These are phyloP conservation scores for Brettanomyces naardenensis DNA, from an alignment of 805 yeast species.

Conservation along the genomic window DNA sequence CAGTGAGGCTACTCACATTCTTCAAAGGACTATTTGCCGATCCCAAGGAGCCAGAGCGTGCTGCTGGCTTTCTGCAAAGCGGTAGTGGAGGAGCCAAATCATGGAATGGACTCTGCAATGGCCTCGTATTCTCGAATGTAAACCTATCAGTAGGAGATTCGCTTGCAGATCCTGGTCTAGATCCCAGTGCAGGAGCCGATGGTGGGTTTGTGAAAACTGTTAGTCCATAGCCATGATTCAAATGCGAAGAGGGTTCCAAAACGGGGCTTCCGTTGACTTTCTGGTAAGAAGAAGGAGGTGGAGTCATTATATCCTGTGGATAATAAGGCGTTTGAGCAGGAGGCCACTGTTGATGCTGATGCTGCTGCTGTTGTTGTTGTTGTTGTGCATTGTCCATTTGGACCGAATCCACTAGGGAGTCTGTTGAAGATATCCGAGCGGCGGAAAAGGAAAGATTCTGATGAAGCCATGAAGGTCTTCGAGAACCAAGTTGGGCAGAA, in stretches of 20 bases:
- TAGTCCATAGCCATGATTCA: too few relatives aligned
- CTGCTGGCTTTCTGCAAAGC: neutral
- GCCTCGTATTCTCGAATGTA: conserved; percentile 14
- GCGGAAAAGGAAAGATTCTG: conserved; percentile 24
- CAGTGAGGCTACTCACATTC: neutral
- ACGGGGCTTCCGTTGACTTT: conserved; percentile 5
- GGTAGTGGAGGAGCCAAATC: conserved; percentile 7
- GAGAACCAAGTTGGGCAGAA: conserved; percentile 6
- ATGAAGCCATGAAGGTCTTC: conserved; percentile 29
- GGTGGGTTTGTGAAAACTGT: too few relatives aligned
- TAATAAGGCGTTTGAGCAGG: conserved; percentile 10
- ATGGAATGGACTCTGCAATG: conserved; percentile 21
- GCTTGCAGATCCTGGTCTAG: neutral
- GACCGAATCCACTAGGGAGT: conserved; percentile 27
- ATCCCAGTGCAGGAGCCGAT: too few relatives aligned
- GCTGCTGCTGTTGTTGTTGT: conserved; percentile 1
- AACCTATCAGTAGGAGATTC: conserved; percentile 11
- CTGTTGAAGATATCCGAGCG: conserved; percentile 26
- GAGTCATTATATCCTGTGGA: conserved; percentile 5
- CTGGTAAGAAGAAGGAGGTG: conserved; percentile 7
- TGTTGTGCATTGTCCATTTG: conserved; percentile 9
- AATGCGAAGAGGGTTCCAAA: too few relatives aligned
- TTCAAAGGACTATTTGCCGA: conserved; percentile 4
- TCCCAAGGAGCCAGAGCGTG: conserved; percentile 1
- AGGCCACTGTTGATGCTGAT: conserved; percentile 8